Evolutionary conservation across 768 basidiomycete genomes (phyloP).

Genomic region (Lactarius evosmus): DNA sequence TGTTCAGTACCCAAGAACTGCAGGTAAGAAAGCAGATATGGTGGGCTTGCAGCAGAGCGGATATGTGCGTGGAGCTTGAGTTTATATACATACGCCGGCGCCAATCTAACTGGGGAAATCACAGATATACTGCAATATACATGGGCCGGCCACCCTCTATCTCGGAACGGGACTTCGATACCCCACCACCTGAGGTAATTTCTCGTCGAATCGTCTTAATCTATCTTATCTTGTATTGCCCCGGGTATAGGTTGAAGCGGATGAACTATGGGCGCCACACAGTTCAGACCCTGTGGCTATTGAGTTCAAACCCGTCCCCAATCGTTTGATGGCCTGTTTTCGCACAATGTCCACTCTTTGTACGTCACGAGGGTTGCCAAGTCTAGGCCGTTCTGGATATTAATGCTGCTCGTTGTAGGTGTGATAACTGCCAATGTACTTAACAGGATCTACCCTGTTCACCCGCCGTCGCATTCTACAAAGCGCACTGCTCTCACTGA

Average conservation of each 20-base stretch:
- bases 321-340: conserved; percentile 52
- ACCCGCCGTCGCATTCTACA: conserved; percentile 43
- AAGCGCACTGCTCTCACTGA: conserved; percentile 49
- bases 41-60: conserved; percentile 72
- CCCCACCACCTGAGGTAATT: conserved; percentile 50
- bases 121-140: conserved; percentile 68
- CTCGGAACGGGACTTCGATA: conserved; percentile 67
- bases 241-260: conserved; percentile 53
- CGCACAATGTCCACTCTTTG: conserved; percentile 56
- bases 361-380: conserved; percentile 35
- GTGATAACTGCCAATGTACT: conserved; percentile 66
- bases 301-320: conserved; percentile 47
- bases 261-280: conserved; percentile 49
- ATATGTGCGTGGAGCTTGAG: conserved; percentile 47
- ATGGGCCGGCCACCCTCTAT: conserved; percentile 73
- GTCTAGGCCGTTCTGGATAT: conserved; percentile 5
- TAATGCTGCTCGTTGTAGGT: conserved; percentile 39
- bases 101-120: conserved; percentile 16
- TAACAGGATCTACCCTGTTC: conserved; percentile 67
- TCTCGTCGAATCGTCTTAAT: conserved; percentile 3
- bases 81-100: conserved; percentile 12
- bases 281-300: conserved; percentile 40
- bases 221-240: background rate
- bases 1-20: conserved; percentile 62
- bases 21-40: conserved; percentile 74